These are phyloP conservation scores for Pseudocercospora macadamiae DNA, from an alignment of 2,329 filamentous ascomycete genomes.

Conservation along the genomic window DNA sequence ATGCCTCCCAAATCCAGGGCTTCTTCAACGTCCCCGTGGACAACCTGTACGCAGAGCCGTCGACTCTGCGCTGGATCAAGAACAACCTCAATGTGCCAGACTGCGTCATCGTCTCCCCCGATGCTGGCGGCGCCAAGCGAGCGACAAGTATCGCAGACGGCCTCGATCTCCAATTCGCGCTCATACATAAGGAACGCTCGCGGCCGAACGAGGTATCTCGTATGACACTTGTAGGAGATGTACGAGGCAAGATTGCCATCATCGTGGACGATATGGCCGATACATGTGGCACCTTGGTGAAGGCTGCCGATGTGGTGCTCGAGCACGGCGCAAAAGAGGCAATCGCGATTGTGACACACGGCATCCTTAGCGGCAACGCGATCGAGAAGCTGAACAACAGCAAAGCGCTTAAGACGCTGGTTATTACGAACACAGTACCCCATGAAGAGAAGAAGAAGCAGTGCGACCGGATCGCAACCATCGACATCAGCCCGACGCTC, in stretches of 20 bases:
- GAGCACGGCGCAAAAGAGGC: constrained; percentile 84
- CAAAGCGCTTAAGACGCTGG: constrained; percentile 69
- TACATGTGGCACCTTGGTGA: constrained; percentile 84
- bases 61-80: constrained; percentile 86
- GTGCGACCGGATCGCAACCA: constrained; percentile 82
- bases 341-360: constrained; percentile 93
- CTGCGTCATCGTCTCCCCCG: constrained; percentile 91
- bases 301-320: constrained; percentile 87
- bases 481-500: constrained; percentile 85
- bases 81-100: constrained; percentile 81
- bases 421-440: constrained; percentile 89
- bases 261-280: constrained; percentile 98
- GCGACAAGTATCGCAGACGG: constrained; percentile 92
- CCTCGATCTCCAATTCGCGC: constrained; percentile 84
- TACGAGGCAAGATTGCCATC: constrained; percentile 87
- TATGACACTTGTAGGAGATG: constrained; percentile 96
- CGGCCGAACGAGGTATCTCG: constrained; percentile 88
- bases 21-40: constrained; percentile 87
- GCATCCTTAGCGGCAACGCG: constrained; percentile 84
- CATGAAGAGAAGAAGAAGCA: constrained; percentile 77
- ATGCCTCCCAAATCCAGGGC: constrained; percentile 90
- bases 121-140: constrained; percentile 91
- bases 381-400: constrained; percentile 84
- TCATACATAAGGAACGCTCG: constrained; percentile 95
- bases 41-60: constrained; percentile 91